Conservation (phyloP, 1,284 basidiomycete species). For the Calocybe gambosa region DNA sequence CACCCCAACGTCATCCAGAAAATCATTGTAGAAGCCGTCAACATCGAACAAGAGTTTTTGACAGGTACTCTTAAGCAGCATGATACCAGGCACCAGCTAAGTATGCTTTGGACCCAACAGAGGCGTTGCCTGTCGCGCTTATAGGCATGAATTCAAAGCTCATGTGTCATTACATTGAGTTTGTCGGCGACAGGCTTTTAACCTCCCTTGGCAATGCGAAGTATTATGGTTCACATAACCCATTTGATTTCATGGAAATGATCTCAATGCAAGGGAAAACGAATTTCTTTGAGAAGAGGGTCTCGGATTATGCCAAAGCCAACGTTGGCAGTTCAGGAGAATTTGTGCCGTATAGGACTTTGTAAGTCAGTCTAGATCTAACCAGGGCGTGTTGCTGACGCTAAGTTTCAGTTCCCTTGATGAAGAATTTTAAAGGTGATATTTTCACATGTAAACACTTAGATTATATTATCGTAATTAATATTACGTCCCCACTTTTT, state of each 20-base stretch:
- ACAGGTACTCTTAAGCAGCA: conserved; percentile 41
- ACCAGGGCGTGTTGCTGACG: background rate
- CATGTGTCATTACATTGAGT: conserved; percentile 95
- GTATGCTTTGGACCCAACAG: conserved; percentile 24
- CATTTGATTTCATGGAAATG: conserved; percentile 91
- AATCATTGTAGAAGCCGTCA: conserved; percentile 83
- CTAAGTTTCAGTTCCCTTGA: conserved; percentile 44
- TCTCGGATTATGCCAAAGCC: conserved; percentile 59
- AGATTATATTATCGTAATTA: too few relatives aligned
- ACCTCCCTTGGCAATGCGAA: conserved; percentile 80
- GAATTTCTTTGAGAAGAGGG: conserved; percentile 58
- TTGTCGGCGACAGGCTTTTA: conserved; percentile 92
- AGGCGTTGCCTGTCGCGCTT: conserved; percentile 63
- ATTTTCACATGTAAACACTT: background rate
- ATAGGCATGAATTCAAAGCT: conserved; percentile 82
- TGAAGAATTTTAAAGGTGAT: conserved; percentile 45
- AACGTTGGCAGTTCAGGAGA: conserved; percentile 5
- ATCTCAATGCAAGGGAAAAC: conserved; percentile 85
- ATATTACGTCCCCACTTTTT: too few relatives aligned
- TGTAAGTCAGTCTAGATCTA: conserved; percentile 35
- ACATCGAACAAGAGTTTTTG: conserved; percentile 82
- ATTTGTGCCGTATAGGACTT: conserved; percentile 34
- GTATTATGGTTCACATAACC: conserved; percentile 69
- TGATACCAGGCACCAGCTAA: background rate
- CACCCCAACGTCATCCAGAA: conserved; percentile 70